A percentile compares a stretch with the other conserved stretches of the same genome.
phyloP scores from a whole-genome alignment of 2,329 filamentous ascomycete genomes.

The Colletotrichum filicis region DNA sequence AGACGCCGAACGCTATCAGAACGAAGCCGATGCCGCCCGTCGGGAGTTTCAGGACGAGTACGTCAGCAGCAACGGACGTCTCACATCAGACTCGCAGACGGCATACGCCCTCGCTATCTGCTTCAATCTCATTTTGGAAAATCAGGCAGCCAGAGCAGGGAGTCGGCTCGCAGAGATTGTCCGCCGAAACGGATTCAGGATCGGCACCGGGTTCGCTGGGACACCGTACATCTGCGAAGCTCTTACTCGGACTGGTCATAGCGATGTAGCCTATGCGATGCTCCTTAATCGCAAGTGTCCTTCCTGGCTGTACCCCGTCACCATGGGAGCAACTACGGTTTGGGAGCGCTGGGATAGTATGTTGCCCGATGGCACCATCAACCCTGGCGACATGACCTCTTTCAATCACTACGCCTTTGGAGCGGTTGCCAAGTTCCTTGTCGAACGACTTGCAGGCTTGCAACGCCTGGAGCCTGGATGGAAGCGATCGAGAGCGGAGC shows the following conservation, averaged over 20 bases:
- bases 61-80: conserved; percentile 26
- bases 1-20: not conserved
- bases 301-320: conserved; percentile 51
- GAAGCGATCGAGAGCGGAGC: conserved; percentile 31
- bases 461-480: conserved; percentile 39
- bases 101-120: conserved; percentile 37
- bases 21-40: not conserved
- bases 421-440: conserved; percentile 50
- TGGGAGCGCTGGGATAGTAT: conserved; percentile 57
- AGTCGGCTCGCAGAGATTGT: conserved; percentile 18
- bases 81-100: conserved; percentile 38
- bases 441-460: conserved; percentile 41
- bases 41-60: conserved; percentile 40
- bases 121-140: conserved; percentile 32
- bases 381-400: conserved; percentile 53
- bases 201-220: conserved; percentile 40
- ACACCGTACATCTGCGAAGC: conserved; percentile 38
- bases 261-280: conserved; percentile 48
- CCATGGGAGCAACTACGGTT: conserved; percentile 52
- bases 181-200: conserved; percentile 7
- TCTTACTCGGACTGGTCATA: not conserved
- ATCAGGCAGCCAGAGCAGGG: not conserved
- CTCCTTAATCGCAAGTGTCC: conserved; percentile 47
- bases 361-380: conserved; percentile 49
- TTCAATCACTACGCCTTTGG: conserved; percentile 56